Conservation (phyloP, 1,284 basidiomycete species). For the Schizophyllum commune region DNA sequence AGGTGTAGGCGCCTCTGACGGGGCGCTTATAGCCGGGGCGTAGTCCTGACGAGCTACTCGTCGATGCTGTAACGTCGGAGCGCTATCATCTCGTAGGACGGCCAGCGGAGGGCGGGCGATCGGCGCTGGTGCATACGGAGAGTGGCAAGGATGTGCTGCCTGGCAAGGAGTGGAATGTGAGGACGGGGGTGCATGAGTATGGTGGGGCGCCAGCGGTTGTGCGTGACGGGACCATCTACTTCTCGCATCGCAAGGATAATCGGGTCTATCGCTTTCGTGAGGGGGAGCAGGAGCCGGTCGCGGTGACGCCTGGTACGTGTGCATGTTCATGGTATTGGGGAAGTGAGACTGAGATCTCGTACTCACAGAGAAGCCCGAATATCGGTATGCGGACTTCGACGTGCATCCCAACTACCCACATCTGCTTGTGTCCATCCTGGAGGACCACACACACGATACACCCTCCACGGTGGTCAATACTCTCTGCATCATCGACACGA, state of each 20-base stretch:
- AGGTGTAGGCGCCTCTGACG: slow-evolving; percentile 5
- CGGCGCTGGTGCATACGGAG: slow-evolving; percentile 44
- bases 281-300: slow-evolving; percentile 29
- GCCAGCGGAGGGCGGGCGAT: slow-evolving; percentile 53
- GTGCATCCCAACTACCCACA: slow-evolving; percentile 38
- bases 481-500: slow-evolving; percentile 48
- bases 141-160: slow-evolving; percentile 38
- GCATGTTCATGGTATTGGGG: neutral
- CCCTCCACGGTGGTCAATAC: slow-evolving; percentile 50
- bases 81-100: slow-evolving; percentile 58
- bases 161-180: slow-evolving; percentile 44
- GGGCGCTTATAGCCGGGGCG: slow-evolving; percentile 29
- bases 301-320: slow-evolving; percentile 54
- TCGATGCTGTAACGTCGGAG: slow-evolving; percentile 42
- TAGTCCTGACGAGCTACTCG: slow-evolving; percentile 34
- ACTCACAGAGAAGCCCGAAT: slow-evolving; percentile 34
- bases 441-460: slow-evolving; percentile 58
- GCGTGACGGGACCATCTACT: slow-evolving; percentile 41
- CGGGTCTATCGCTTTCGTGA: slow-evolving; percentile 38
- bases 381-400: slow-evolving; percentile 51
- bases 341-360: neutral
- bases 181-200: slow-evolving; percentile 54
- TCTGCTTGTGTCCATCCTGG: slow-evolving; percentile 48
- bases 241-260: slow-evolving; percentile 46
- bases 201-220: slow-evolving; percentile 48